These are phyloP conservation scores for Acer yangbiense DNA, from an alignment of 345 rosid genomes.

Conservation along the genomic window DNA sequence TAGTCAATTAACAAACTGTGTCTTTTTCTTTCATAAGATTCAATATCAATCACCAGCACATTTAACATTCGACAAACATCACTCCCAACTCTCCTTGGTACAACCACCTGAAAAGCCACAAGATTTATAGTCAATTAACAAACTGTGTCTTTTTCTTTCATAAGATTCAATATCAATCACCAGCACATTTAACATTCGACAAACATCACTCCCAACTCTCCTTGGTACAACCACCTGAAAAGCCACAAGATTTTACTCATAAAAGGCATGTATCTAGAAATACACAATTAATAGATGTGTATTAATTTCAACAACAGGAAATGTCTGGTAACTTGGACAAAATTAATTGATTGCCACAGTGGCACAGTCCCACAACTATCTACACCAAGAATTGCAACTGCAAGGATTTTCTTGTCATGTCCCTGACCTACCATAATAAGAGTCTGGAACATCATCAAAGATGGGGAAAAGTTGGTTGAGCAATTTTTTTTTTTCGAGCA, in stretches of 20 bases:
- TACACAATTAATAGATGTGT: neutral
- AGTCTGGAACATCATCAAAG: neutral
- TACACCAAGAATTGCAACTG: neutral
- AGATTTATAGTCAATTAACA: slow-evolving; percentile 39
- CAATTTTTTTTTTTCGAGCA: too few species aligned
- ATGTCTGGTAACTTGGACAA: neutral
- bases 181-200: slow-evolving; percentile 48
- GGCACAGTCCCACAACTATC: neutral
- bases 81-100: slow-evolving; percentile 48
- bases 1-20: slow-evolving; percentile 43
- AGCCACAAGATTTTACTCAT: neutral
- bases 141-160: slow-evolving; percentile 31
- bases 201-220: slow-evolving; percentile 39
- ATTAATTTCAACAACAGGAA: neutral
- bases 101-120: slow-evolving; percentile 53
- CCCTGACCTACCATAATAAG: neutral
- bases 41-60: slow-evolving; percentile 41
- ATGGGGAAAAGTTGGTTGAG: too few species aligned
- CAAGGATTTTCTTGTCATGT: neutral
- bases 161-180: slow-evolving; percentile 39
- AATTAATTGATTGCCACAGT: neutral
- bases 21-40: slow-evolving; percentile 36
- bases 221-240: slow-evolving; percentile 66
- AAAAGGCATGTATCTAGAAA: neutral
- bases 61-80: slow-evolving; percentile 44